Conservation (phyloP, 768 basidiomycete species). For the Pholiota conissans region DNA sequence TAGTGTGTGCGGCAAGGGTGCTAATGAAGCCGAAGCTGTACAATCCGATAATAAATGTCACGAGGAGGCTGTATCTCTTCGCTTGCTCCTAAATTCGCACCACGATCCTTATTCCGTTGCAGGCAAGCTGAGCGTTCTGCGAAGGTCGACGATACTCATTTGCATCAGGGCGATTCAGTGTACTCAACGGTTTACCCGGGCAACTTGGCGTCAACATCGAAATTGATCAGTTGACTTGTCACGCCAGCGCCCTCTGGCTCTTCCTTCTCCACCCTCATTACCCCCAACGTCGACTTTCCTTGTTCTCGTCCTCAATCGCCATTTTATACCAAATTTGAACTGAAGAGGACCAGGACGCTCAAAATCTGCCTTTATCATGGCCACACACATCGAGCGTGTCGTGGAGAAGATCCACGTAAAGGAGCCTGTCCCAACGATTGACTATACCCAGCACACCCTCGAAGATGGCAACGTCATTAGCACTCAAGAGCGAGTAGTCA, state of each 20-base stretch:
- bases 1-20: no score
- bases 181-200: neutral
- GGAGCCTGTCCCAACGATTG: constrained; percentile 55
- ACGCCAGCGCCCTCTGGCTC: constrained; percentile 20
- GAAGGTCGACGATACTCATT: neutral
- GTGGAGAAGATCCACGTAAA: constrained; percentile 64
- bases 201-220: constrained; percentile 1
- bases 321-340: constrained; percentile 7
- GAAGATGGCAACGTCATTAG: constrained; percentile 91
- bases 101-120: neutral
- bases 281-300: neutral
- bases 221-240: constrained; percentile 18
- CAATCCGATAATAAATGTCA: constrained; percentile 21
- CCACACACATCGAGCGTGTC: constrained; percentile 61
- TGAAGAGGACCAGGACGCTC: constrained; percentile 10
- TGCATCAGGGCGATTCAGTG: neutral
- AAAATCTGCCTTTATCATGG: constrained; percentile 33
- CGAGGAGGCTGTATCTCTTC: constrained; percentile 9
- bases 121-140: neutral
- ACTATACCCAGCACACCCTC: constrained; percentile 89
- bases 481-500: constrained; percentile 94
- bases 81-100: constrained; percentile 3
- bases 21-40: constrained; percentile 8
- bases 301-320: constrained; percentile 9
- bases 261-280: constrained; percentile 8